Base-by-base conservation (phyloP, 2,329 filamentous ascomycete genomes). In the Gyromitra esculenta region DNA sequence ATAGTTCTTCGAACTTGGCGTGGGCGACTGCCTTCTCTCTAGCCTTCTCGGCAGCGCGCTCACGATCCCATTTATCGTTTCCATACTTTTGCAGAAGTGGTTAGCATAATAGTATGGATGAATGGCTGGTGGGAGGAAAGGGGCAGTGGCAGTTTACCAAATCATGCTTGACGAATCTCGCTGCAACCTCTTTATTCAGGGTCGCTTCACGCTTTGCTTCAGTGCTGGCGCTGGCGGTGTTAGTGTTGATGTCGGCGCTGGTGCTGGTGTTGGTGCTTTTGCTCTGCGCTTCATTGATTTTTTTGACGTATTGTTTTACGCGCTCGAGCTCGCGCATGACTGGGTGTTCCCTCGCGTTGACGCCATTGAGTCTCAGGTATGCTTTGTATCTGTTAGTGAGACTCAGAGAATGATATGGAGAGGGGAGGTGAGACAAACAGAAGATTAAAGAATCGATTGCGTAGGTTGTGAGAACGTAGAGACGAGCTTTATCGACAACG, bases 401-500 rank as follows among this genome's bases (percentile, higher is more conserved):
- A 52, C 3, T 57, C 39, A 62, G 77, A 43, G 35, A 6, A 60
- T 13, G 18, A 39, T 3, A 2, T 3, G 25, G n/a, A 50, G 52
- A 39, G 39, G 11, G n/a, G 56, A 25, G 18, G 5, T 13, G 13
- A 11, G 21, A 82, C 89, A 78, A 84, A 94, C 92, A 92, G 84
- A 97, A 98, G 6, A 99, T 85, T 8, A 97, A 86, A 0, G 94
- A 96, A 82, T 98, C 95, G 78, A 99, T 91, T 0, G 94, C 89
- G 83, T 98, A 99, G 18, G 93, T 91, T 66, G 91, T 87, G 21
- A 97, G 87, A n/a, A 96, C 91, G 82, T 96, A 93, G 76, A 97
- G 89, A 85, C 98, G 97, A 6, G 96, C 94, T 85, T 93, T 94
- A 86, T 98, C 95, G 77, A 99, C 87, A n/a, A 98, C 87, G 1